Percentiles rank a stretch among this genome's conserved stretches.
phyloP scores from a whole-genome alignment of 2,329 filamentous ascomycete genomes.

The Didymella sp. region DNA sequence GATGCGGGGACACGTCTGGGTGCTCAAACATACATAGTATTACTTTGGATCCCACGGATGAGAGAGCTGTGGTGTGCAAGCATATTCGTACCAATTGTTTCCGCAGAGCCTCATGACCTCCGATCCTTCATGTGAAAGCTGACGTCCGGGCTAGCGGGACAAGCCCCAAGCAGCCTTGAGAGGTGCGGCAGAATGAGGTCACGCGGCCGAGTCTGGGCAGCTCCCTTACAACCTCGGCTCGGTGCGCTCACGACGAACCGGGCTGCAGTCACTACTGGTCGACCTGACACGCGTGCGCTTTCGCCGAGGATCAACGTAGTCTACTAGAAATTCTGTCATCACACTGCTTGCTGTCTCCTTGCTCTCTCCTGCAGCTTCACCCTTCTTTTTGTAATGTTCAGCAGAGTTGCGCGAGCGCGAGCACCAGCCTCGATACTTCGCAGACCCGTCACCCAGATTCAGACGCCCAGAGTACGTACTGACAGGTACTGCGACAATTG shows the following conservation, averaged over 20 bases:
- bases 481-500: background rate
- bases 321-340: slow-evolving; percentile 10
- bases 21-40: too few species aligned
- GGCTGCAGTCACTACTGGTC: background rate
- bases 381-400: slow-evolving; percentile 45
- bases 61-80: background rate
- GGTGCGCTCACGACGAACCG: slow-evolving; percentile 1
- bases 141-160: slow-evolving; percentile 5
- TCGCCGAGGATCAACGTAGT: slow-evolving; percentile 14
- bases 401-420: slow-evolving; percentile 50
- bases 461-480: slow-evolving; percentile 42
- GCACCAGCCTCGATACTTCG: slow-evolving; percentile 49
- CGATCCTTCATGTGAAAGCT: slow-evolving; percentile 7
- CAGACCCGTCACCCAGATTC: slow-evolving; percentile 38
- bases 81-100: background rate
- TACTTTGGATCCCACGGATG: too few species aligned
- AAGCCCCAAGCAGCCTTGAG: background rate
- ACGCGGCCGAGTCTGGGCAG: slow-evolving; percentile 13
- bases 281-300: slow-evolving; percentile 16
- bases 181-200: background rate
- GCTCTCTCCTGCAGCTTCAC: background rate
- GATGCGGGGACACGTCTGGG: slow-evolving; percentile 1
- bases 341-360: background rate
- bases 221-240: slow-evolving; percentile 12
- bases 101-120: slow-evolving; percentile 15